Evolutionary conservation across 2,329 filamentous ascomycete genomes (phyloP).

Genomic region (Pyrenophora graminea): DNA sequence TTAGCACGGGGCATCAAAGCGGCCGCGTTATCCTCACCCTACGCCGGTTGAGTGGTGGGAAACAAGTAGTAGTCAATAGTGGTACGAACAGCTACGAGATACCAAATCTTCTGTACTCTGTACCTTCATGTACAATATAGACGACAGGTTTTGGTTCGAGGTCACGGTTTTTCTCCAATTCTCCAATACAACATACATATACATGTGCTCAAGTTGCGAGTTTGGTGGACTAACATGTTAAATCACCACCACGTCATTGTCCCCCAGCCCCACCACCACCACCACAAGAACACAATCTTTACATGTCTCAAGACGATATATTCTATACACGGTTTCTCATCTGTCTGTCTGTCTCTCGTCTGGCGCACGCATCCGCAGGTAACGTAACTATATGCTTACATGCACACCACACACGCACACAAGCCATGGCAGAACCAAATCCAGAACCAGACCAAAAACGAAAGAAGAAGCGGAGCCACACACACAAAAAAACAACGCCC

Average conservation of each 20-base stretch:
- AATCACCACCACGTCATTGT: too few relatives aligned
- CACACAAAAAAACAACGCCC: constrained; percentile 30
- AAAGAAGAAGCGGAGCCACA: constrained; percentile 17
- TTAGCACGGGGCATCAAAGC: constrained; percentile 31
- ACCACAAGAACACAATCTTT: not conserved
- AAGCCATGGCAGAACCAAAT: too few relatives aligned
- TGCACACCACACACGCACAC: not conserved
- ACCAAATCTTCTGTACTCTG: constrained; percentile 44
- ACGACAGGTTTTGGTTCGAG: constrained; percentile 29
- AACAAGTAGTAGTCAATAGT: constrained; percentile 21
- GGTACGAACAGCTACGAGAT: constrained; percentile 26
- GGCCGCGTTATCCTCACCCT: constrained; percentile 6
- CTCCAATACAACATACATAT: constrained; percentile 25
- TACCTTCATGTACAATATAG: constrained; percentile 50
- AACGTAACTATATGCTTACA: constrained; percentile 21
- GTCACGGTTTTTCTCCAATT: constrained; percentile 29
- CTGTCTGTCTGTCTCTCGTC: not conserved
- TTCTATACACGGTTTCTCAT: constrained; percentile 22
- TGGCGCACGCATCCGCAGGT: not conserved
- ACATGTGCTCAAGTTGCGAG: constrained; percentile 24
- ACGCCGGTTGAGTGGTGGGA: constrained; percentile 9
- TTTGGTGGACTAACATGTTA: not conserved
- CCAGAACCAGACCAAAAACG: not conserved
- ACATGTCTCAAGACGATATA: constrained; percentile 11
- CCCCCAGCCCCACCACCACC: not conserved